Evolutionary conservation across 352 stramenopile species (phyloP).

Genomic region (Pythium guiyangense): DNA sequence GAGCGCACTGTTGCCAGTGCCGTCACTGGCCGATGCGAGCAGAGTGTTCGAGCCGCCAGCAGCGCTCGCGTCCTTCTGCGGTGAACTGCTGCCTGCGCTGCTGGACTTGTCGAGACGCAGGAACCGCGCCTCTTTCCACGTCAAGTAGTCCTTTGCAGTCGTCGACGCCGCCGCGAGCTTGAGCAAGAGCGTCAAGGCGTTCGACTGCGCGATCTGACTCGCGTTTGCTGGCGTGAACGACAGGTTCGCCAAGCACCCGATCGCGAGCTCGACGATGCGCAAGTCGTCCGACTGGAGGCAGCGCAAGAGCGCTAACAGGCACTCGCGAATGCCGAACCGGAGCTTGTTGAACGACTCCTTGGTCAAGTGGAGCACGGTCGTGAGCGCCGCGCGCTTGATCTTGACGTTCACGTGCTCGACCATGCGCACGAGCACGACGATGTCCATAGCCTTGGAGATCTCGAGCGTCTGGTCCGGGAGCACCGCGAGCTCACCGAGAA

Average conservation of each 20-base stretch:
- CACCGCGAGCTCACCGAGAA: slow-evolving; percentile 60
- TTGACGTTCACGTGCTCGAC: slow-evolving; percentile 54
- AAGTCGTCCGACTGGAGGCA: slow-evolving; percentile 58
- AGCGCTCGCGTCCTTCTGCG: slow-evolving; percentile 7
- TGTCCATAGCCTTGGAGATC: slow-evolving; percentile 67
- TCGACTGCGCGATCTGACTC: slow-evolving; percentile 32
- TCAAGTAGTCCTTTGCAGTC: slow-evolving; percentile 44
- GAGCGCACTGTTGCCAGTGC: not conserved
- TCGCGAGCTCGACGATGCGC: slow-evolving; percentile 52
- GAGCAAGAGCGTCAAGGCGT: slow-evolving; percentile 37
- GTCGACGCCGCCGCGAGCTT: slow-evolving; percentile 43
- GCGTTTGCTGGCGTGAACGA: slow-evolving; percentile 52
- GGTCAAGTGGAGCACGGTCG: slow-evolving; percentile 53
- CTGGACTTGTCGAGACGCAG: slow-evolving; percentile 15
- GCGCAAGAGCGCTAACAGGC: slow-evolving; percentile 42
- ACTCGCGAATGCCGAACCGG: slow-evolving; percentile 55
- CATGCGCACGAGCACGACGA: slow-evolving; percentile 53
- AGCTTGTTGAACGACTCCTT: slow-evolving; percentile 81
- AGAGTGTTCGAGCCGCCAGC: not conserved
- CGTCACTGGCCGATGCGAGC: not conserved
- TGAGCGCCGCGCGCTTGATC: slow-evolving; percentile 49
- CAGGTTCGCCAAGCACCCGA: slow-evolving; percentile 61
- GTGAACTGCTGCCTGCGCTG: not conserved
- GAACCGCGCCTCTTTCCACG: slow-evolving; percentile 33
- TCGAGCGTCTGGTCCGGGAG: slow-evolving; percentile 59